Evolutionary conservation across 2,329 filamentous ascomycete genomes (phyloP), one percentile per base, ranked within the genome.

Genomic region (Verticillium albo-atrum): DNA sequence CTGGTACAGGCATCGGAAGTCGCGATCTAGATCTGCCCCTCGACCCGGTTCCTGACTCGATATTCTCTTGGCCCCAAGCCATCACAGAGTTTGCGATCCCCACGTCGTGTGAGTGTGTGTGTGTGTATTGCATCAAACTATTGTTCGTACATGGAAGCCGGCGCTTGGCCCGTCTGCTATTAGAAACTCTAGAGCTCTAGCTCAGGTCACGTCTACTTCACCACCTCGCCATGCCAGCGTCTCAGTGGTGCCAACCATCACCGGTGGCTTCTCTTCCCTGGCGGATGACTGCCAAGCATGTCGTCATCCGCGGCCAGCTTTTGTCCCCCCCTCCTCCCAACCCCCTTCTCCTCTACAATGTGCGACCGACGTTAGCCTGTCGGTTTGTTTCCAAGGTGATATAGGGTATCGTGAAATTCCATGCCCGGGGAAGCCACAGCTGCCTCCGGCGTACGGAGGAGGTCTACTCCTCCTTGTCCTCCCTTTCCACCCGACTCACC

Each of bases 381-480:
- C 34, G 14, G 14, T 47, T 20, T 3, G 10, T 47, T n/a, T 23
- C 9, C 42, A 23, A n/a, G 6, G 34, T 15, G 34, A 37, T 37
- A 6, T 37, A 15, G 34, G 34, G 17, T n/a, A 37, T 37, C 17
- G 17, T 37, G 34, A 37, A 37, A 37, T 37, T 37, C 12, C 34
- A 37, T 37, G 34, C 34, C 14, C n/a, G n/a, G 34, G 12, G 34
- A 37, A 37, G 34, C 34, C 34, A n/a, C 17, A 15, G 4, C 34
- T 37, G 42, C 42, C 42, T 47, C 34, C 34, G 17, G 17, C 30
- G 9, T 14, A 37, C 25, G 42, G n/a, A n/a, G 10, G 3, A 23
- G 42, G 7, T 25, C 42, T 47, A 47, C 42, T 47, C 42, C 20
- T 32, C 53, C 30, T 55, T 73, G 50, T 74, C 72, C 42, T 72